Base-by-base conservation (phyloP, 2,329 filamentous ascomycete genomes). In the Venturia pyrina region DNA sequence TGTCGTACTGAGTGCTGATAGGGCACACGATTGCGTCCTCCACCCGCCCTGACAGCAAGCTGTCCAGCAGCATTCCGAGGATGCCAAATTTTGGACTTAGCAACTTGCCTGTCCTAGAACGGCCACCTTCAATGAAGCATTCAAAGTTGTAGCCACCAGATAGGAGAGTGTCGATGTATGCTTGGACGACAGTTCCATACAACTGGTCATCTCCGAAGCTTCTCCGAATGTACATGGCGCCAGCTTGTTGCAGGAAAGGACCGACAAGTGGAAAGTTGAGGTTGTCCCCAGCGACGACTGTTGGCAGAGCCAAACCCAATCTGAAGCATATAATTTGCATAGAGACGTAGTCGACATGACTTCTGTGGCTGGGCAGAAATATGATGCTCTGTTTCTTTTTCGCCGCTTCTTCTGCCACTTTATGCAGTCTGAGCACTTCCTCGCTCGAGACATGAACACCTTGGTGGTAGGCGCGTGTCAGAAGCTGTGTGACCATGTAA, bases 1-100 rank as follows among this genome's bases (percentile, higher is more conserved):
- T 99, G 81, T 99, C 95, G 74, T 99, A 99, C 74, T 99, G 95
- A 0, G 93, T 97, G 75, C 90, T 96, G 59, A 99, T 95, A 0
- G 95, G 95, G 71, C 93, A 96, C 64, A 99, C 91, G 53, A 97
- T 90, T 41, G 91, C 88, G 75, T 99, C 95, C 60, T 96, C 82
- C 0, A 96, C 92, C 7, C 93, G 85, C 0, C 93, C 92, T 0
- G 91, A 96, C 6, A 97, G 79, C 17, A 99, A 82, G 70, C 91
- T 96, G 70, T 99, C 95, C 21, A 99, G 79, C 48, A 98, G 85
- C 71, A 97, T 99, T 72, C 87, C 90, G 37, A 99, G 79, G 67
- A 99, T 97, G 11, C 95, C 95, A 70, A 98, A 98, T 73, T 98
- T 98, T 0, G 95, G 95, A 2, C 92, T 89, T 15, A 99, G 77